Base-by-base conservation (phyloP, 2,329 filamentous ascomycete species). In the Phialocephala sp. region DNA sequence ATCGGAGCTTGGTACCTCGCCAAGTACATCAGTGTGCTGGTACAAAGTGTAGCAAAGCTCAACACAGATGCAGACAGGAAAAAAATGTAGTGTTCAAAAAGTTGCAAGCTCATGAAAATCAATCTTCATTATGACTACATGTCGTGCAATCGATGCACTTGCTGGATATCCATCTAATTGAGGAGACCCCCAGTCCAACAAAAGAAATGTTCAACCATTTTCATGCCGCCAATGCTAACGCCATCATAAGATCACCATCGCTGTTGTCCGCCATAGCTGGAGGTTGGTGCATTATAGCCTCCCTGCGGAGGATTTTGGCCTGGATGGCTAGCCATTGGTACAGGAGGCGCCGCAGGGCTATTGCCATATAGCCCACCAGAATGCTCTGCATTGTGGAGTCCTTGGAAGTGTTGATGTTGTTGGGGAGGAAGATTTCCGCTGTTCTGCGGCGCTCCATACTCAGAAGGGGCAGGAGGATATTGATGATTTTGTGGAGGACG, bases 1-100 rank as follows among this genome's bases (percentile, higher is more conserved):
- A 68, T 76, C 62, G 70, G 72, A n/a, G 72, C 73, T 54, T 76
- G 73, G 72, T 70, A 67, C 60, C 39, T 76, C 14, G 68, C 76
- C 5, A 71, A 69, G 59, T 69, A 70, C 37, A 68, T 76, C 22
- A 72, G 64, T 35, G 63, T 56, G 22, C 73, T 71, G 72, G 27
- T 77, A 2, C 60, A 41, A 6, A 50, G 35, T 4, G 41, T 73
- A 24, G 68, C 59, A 41, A 52, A 60, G 18, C 20, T 65, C 41
- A 43, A 62, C 1, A 55, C 22, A 0, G 45, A 61, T 8, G 20
- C 2, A 18, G 58, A 64, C 18, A 75, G 74, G 50, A 74, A 73
- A 52, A 59, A 66, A 14, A 52, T 43, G n/a, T 71, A 60, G 63
- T 35, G 4, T 45, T 27, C 32, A 50, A 50, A 2, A 20, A 52